Percentiles rank a stretch among this genome's conserved stretches.
Conservation (phyloP, 305 asterid genomes). For the Lippia alba region DNA sequence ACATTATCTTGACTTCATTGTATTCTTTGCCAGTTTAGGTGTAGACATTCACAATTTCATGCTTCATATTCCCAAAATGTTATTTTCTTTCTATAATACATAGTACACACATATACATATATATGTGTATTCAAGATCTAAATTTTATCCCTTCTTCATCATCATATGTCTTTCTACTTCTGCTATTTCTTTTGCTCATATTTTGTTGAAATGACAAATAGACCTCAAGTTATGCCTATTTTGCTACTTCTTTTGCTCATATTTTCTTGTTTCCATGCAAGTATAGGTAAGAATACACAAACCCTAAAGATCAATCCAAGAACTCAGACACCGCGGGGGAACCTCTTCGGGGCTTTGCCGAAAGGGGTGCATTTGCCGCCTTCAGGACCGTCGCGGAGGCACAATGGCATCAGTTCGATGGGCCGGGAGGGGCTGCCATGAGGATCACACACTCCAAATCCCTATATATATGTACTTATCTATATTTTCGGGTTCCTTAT, state of each 20-base stretch:
- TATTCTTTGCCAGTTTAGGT: neutral
- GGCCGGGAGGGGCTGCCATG: constrained; percentile 25
- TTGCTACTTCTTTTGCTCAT: constrained; percentile 12
- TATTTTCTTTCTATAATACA: neutral
- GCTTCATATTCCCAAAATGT: constrained; percentile 18
- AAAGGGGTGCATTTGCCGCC: constrained; percentile 60
- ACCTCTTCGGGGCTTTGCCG: constrained; percentile 44
- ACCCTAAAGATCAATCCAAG: constrained; percentile 42
- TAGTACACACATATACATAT: too few species aligned
- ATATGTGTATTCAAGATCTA: neutral
- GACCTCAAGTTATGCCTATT: neutral
- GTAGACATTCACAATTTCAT: neutral
- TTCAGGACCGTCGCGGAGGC: constrained; percentile 55
- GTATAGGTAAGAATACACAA: constrained; percentile 34
- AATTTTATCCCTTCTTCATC: neutral
- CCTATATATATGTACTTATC: too few species aligned
- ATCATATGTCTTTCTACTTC: neutral
- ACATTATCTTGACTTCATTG: neutral
- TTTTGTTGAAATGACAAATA: constrained; percentile 26
- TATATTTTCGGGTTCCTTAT: too few species aligned
- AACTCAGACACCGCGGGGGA: constrained; percentile 22
- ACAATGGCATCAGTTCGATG: constrained; percentile 45
- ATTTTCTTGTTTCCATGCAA: constrained; percentile 11
- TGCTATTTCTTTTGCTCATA: too few species aligned
- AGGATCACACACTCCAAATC: neutral